Percentiles rank a stretch among this genome's conserved stretches.
These are phyloP conservation scores for Mycena maculata DNA, from an alignment of 768 basidiomycete genomes.

Conservation along the genomic window DNA sequence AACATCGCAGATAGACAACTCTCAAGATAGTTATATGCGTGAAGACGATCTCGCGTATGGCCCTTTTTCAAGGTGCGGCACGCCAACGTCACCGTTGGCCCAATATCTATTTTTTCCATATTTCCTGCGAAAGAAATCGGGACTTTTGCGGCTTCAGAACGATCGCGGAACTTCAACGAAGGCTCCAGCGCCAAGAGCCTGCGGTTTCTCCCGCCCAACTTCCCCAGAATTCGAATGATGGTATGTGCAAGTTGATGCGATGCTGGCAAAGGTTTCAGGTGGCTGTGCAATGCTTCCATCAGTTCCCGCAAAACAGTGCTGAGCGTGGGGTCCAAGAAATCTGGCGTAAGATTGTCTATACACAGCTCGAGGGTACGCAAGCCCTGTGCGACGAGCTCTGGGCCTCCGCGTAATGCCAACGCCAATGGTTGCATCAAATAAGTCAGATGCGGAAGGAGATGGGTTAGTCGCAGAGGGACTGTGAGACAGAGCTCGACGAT, in stretches of 20 bases:
- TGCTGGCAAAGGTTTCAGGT: constrained; percentile 89
- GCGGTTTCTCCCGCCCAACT: constrained; percentile 94
- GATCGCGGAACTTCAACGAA: constrained; percentile 73
- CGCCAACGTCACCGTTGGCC: constrained; percentile 74
- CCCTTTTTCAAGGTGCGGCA: constrained; percentile 67
- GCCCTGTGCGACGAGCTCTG: constrained; percentile 94
- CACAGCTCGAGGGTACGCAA: constrained; percentile 97
- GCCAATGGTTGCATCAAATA: constrained; percentile 98
- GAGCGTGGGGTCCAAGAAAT: constrained; percentile 96
- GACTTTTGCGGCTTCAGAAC: constrained; percentile 77
- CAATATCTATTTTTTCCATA: constrained; percentile 71
- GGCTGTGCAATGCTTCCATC: constrained; percentile 93
- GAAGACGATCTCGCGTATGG: constrained; percentile 59
- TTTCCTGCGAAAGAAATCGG: constrained; percentile 80
- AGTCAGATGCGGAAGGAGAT: constrained; percentile 92
- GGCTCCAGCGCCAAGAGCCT: constrained; percentile 87
- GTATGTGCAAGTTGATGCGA: constrained; percentile 93
- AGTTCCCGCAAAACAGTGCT: constrained; percentile 92
- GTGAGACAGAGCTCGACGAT: constrained; percentile 98
- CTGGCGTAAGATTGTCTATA: constrained; percentile 97
- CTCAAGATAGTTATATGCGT: constrained; percentile 79
- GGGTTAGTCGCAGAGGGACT: constrained; percentile 93
- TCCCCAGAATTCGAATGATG: constrained; percentile 95
- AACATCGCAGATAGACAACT: constrained; percentile 76
- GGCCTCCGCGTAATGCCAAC: constrained; percentile 85